A percentile compares a stretch with the other conserved stretches of the same genome.
Evolutionary conservation across 257 asterid species (phyloP).

Genomic region (Apocynum venetum): DNA sequence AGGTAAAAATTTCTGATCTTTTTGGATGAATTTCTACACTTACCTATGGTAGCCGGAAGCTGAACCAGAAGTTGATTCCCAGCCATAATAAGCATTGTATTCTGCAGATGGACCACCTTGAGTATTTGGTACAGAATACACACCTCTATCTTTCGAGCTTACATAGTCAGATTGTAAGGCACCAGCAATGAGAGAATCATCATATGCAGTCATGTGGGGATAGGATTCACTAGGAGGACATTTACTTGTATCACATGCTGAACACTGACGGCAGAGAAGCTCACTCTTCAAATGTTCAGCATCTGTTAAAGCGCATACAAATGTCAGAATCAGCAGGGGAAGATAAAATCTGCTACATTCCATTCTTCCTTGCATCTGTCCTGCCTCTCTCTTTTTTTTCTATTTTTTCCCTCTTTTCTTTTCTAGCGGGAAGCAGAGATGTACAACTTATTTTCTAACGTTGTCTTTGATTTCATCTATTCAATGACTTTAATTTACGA

Average conservation of each 20-base stretch:
- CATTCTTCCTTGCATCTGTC: neutral
- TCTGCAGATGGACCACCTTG: constrained; percentile 29
- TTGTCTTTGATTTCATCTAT: constrained; percentile 14
- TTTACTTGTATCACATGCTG: constrained; percentile 36
- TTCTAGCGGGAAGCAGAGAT: neutral
- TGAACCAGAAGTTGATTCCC: constrained; percentile 74
- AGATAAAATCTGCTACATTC: neutral
- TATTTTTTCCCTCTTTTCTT: neutral
- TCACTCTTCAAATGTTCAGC: constrained; percentile 30
- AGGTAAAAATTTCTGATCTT: neutral
- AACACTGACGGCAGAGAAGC: constrained; percentile 49
- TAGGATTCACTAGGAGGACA: constrained; percentile 60
- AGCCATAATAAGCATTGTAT: constrained; percentile 49
- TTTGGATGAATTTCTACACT: neutral
- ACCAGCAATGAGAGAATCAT: constrained; percentile 49
- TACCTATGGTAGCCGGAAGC: constrained; percentile 71
- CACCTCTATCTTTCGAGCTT: constrained; percentile 41
- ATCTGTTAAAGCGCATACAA: constrained; percentile 17
- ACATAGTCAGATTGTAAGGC: constrained; percentile 61
- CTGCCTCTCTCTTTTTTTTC: neutral
- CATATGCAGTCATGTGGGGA: constrained; percentile 66
- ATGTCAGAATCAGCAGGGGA: neutral
- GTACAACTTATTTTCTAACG: neutral
- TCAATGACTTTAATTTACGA: neutral
- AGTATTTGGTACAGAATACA: constrained; percentile 49